Evolutionary conservation across 2,329 filamentous ascomycete species (phyloP).

Genomic region (Pseudofabraea citricarpa): DNA sequence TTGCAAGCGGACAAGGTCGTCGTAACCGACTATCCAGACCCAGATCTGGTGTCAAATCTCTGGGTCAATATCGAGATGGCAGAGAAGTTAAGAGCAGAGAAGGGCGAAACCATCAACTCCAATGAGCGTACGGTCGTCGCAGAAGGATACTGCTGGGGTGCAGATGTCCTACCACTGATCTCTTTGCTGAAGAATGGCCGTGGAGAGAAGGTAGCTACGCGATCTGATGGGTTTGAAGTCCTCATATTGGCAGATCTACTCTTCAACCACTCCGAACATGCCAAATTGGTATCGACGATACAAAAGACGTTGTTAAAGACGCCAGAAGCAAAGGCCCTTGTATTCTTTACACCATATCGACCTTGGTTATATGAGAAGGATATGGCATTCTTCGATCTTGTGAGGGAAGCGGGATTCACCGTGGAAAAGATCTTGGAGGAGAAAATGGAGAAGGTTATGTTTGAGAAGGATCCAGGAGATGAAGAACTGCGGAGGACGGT

Average conservation of each 20-base stretch:
- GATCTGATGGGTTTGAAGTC: constrained; percentile 60
- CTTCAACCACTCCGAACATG: constrained; percentile 87
- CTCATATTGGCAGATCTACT: constrained; percentile 84
- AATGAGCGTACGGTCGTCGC: constrained; percentile 43
- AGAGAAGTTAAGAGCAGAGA: constrained; percentile 3
- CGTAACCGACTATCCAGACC: constrained; percentile 85
- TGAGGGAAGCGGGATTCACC: constrained; percentile 62
- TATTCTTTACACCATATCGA: constrained; percentile 92
- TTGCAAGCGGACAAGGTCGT: constrained; percentile 68
- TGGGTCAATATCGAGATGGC: constrained; percentile 60
- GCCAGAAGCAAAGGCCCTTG: constrained; percentile 50
- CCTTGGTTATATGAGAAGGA: constrained; percentile 87
- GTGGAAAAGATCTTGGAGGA: constrained; percentile 80
- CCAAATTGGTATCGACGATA: constrained; percentile 69
- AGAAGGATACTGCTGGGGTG: constrained; percentile 82
- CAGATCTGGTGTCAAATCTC: constrained; percentile 76
- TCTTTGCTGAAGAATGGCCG: constrained; percentile 42
- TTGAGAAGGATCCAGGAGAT: constrained; percentile 84
- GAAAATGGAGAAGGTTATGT: constrained; percentile 80
- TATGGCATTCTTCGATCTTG: constrained; percentile 78
- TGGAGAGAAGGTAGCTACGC: constrained; percentile 7
- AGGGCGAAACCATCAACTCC: constrained; percentile 6
- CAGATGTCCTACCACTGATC: constrained; percentile 52
- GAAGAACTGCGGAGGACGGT: constrained; percentile 77
- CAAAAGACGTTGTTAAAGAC: constrained; percentile 55